Conservation (phyloP, 78 protist species). For the Dictyostelium citrinum region DNA sequence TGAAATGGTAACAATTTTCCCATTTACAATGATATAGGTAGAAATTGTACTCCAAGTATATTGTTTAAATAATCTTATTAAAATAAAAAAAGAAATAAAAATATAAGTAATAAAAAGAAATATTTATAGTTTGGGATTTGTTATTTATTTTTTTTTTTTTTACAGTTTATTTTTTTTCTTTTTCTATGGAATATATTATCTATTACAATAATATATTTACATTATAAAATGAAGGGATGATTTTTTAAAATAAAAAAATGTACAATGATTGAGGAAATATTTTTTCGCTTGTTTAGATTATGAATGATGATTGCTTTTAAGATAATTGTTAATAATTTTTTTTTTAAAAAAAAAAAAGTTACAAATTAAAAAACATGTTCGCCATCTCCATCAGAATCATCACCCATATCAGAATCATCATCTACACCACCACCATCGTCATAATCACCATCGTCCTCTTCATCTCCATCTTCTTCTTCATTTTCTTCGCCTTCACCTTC, state of each 20-base stretch:
- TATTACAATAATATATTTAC: neutral
- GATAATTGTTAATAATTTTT: too few species aligned
- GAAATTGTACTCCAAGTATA: neutral
- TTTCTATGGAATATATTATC: neutral
- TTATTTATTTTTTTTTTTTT: neutral
- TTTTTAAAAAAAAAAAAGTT: too few species aligned
- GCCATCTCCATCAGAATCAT: neutral
- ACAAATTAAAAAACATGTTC: neutral
- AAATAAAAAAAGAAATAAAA: neutral
- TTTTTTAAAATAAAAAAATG: neutral
- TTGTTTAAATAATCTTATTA: too few species aligned
- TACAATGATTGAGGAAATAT: neutral
- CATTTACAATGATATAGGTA: neutral
- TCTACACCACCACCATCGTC: neutral
- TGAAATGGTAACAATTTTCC: too few species aligned
- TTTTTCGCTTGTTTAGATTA: too few species aligned
- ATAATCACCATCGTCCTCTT: neutral
- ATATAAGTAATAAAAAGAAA: too few species aligned
- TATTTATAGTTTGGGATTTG: too few species aligned
- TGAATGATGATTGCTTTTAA: too few species aligned
- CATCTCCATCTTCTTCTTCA: neutral
- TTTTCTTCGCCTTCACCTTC: neutral
- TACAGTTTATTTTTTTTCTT: neutral
- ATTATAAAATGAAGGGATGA: neutral
- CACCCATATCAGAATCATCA: neutral